Evolutionary conservation across 2,329 filamentous ascomycete species (phyloP).

Genomic region (Amesomyces nigricolor): DNA sequence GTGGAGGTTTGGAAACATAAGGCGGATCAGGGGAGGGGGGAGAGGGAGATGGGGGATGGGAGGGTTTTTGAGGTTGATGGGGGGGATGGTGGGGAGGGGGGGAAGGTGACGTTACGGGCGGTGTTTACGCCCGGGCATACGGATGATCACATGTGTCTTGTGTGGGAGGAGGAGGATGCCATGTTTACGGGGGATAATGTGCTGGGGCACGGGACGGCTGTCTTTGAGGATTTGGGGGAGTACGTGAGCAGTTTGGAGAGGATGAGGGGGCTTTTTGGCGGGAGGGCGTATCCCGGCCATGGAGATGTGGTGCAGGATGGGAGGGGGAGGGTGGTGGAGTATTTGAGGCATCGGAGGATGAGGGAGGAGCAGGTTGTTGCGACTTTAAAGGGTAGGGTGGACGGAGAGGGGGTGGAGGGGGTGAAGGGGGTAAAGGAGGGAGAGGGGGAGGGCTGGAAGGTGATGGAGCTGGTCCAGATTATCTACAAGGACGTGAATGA

Average conservation of each 20-base stretch:
- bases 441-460: conserved; percentile 49
- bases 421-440: conserved; percentile 9
- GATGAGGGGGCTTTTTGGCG: conserved; percentile 57
- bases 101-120: conserved; percentile 49
- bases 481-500: conserved; percentile 79
- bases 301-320: conserved; percentile 73
- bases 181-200: conserved; percentile 73
- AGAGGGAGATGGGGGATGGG: conserved; percentile 40
- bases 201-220: conserved; percentile 66
- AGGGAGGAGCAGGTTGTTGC: conserved; percentile 73
- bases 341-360: conserved; percentile 73
- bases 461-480: conserved; percentile 78
- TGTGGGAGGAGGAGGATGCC: conserved; percentile 58
- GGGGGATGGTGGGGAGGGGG: conserved; percentile 37
- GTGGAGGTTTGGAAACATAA: conserved; percentile 58
- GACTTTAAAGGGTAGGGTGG: conserved; percentile 49
- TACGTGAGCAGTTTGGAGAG: conserved; percentile 57
- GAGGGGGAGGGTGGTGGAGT: conserved; percentile 66
- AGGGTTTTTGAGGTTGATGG: conserved; percentile 47
- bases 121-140: conserved; percentile 66
- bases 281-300: conserved; percentile 80
- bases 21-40: conserved; percentile 38
- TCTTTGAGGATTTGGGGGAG: conserved; percentile 60
- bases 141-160: conserved; percentile 60
- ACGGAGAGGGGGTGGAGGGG: neutral